Percentiles rank a stretch among this genome's conserved stretches.
Evolutionary conservation across 768 basidiomycete species (phyloP).

Genomic region (Agrocybe praecox): DNA sequence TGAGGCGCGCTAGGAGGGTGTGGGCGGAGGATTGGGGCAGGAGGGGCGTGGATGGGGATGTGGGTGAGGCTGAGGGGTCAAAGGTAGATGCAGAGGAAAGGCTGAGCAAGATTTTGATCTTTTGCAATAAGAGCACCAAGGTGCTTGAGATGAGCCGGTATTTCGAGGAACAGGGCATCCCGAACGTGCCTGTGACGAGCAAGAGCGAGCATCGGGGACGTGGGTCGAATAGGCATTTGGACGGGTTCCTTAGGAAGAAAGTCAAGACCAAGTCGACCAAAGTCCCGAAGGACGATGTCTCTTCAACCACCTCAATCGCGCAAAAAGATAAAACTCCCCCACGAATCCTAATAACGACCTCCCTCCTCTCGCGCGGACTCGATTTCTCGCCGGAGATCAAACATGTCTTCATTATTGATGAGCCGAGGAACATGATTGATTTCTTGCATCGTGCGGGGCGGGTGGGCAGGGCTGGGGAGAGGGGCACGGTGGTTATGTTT

Average conservation of each 20-base stretch:
- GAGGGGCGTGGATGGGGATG: constrained; percentile 6
- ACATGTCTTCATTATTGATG: constrained; percentile 87
- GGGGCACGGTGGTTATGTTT: constrained; percentile 76
- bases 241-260: constrained; percentile 60
- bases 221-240: constrained; percentile 78
- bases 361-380: constrained; percentile 85
- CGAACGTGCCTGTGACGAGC: constrained; percentile 67
- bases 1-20: constrained; percentile 68
- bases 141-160: constrained; percentile 64
- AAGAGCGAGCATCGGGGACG: constrained; percentile 54
- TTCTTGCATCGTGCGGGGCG: constrained; percentile 92
- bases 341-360: constrained; percentile 85
- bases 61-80: not conserved
- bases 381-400: constrained; percentile 81
- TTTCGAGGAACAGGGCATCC: constrained; percentile 62
- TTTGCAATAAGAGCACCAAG: constrained; percentile 77
- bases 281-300: constrained; percentile 13
- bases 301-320: too few relatives aligned
- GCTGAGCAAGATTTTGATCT: constrained; percentile 76
- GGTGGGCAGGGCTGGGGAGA: constrained; percentile 71
- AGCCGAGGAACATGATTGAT: constrained; percentile 88
- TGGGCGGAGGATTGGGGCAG: constrained; percentile 69
- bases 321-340: too few relatives aligned
- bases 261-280: constrained; percentile 16
- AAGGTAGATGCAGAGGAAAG: constrained; percentile 19